Percentiles rank a stretch among this genome's conserved stretches.
phyloP scores from a whole-genome alignment of 2,329 filamentous ascomycete genomes.

The Rhinocladiella similis region DNA sequence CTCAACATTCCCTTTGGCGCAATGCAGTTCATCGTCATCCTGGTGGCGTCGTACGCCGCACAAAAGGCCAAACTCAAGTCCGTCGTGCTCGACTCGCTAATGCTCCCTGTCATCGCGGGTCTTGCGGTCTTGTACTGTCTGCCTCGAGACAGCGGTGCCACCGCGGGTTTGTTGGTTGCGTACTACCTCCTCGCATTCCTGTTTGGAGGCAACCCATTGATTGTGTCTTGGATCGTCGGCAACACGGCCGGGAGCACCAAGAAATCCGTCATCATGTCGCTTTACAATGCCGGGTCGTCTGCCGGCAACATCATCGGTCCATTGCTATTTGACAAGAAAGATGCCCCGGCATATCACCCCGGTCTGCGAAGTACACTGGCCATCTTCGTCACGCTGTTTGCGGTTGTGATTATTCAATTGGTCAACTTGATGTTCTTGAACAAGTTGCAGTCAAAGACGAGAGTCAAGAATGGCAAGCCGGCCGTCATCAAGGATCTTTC shows the following conservation, averaged over 20 bases:
- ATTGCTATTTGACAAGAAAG: slow-evolving; percentile 58
- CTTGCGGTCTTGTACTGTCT: slow-evolving; percentile 53
- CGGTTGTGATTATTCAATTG: slow-evolving; percentile 55
- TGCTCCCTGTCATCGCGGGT: slow-evolving; percentile 63
- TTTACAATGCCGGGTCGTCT: slow-evolving; percentile 63
- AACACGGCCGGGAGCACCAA: slow-evolving; percentile 70
- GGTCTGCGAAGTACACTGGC: slow-evolving; percentile 58
- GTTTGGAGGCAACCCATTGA: slow-evolving; percentile 65
- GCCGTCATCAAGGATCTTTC: slow-evolving; percentile 60
- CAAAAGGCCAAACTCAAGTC: slow-evolving; percentile 60
- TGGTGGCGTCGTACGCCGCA: slow-evolving; percentile 59
- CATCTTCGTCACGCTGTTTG: slow-evolving; percentile 56
- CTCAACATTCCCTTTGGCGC: slow-evolving; percentile 69
- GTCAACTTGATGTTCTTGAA: slow-evolving; percentile 59
- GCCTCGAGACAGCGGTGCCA: slow-evolving; percentile 43
- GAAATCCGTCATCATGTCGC: slow-evolving; percentile 63
- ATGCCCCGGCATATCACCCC: slow-evolving; percentile 60
- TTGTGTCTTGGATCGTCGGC: slow-evolving; percentile 68
- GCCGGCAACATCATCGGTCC: slow-evolving; percentile 69
- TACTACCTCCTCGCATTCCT: slow-evolving; percentile 69
- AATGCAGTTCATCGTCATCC: slow-evolving; percentile 60
- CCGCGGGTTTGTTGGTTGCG: slow-evolving; percentile 54
- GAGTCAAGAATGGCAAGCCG: slow-evolving; percentile 61
- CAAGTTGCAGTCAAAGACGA: slow-evolving; percentile 54
- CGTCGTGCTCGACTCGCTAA: slow-evolving; percentile 52